Evolutionary conservation across 352 stramenopile species (phyloP).

Genomic region (Phytopythium sindhum): DNA sequence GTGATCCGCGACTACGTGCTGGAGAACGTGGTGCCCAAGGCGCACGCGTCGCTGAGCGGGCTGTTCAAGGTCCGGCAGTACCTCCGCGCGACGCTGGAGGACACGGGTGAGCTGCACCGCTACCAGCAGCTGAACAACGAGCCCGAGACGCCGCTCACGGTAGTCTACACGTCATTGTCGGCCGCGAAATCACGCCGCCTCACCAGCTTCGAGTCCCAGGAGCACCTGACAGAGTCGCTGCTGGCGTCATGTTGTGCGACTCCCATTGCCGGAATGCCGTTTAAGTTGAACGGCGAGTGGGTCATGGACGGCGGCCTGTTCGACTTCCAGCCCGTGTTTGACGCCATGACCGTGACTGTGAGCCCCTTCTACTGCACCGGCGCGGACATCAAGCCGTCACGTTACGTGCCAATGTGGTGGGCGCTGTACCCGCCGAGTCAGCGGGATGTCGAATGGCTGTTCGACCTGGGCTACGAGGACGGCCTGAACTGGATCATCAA

Average conservation of each 20-base stretch:
- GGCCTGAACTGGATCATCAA: conserved; percentile 64
- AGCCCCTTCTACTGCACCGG: conserved; percentile 86
- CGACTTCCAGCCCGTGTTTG: conserved; percentile 78
- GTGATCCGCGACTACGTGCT: conserved; percentile 64
- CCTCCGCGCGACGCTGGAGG: conserved; percentile 42
- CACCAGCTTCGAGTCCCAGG: conserved; percentile 57
- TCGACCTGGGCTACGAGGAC: conserved; percentile 83
- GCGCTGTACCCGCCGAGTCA: conserved; percentile 59
- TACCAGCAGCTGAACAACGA: conserved; percentile 48
- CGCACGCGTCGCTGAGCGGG: conserved; percentile 43
- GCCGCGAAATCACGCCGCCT: conserved; percentile 58
- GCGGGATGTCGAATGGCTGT: conserved; percentile 79
- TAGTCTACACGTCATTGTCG: conserved; percentile 80
- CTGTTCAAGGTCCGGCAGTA: conserved; percentile 71
- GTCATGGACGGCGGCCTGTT: conserved; percentile 85
- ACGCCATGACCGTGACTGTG: conserved; percentile 70
- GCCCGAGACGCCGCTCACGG: conserved; percentile 32
- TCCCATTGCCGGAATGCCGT: conserved; percentile 80
- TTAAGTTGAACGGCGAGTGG: conserved; percentile 80
- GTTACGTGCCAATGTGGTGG: conserved; percentile 90
- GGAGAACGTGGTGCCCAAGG: conserved; percentile 41
- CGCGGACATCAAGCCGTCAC: conserved; percentile 87
- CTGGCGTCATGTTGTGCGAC: conserved; percentile 77
- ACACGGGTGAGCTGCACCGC: conserved; percentile 35
- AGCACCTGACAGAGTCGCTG: conserved; percentile 63